Evolutionary conservation across 441 rosid species (phyloP).

Genomic region (Theobroma grandiflorum): DNA sequence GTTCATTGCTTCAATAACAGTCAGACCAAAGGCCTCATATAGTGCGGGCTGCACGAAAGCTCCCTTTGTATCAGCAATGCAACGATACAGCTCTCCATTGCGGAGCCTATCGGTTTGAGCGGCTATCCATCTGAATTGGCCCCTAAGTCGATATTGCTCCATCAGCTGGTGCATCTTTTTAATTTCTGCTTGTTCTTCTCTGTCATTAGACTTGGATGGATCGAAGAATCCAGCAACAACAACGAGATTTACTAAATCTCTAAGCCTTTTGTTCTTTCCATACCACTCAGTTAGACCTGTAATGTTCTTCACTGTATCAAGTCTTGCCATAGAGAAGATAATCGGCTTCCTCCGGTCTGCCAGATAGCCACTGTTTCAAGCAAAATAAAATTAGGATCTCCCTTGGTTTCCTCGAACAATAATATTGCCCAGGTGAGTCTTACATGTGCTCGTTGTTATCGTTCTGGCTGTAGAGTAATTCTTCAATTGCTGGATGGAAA

Average conservation of each 20-base stretch:
- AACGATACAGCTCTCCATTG: conserved; percentile 91
- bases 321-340: conserved; percentile 97
- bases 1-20: conserved; percentile 97
- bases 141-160: conserved; percentile 78
- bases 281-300: conserved; percentile 91
- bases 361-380: conserved; percentile 74
- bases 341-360: conserved; percentile 78
- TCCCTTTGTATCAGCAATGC: conserved; percentile 89
- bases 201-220: conserved; percentile 75
- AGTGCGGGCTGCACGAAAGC: conserved; percentile 94
- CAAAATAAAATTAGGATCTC: not conserved
- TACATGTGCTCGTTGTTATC: conserved; percentile 84
- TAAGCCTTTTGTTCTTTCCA: conserved; percentile 75
- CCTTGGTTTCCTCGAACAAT: not conserved
- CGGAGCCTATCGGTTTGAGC: conserved; percentile 87
- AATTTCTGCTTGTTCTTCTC: conserved; percentile 90
- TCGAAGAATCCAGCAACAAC: conserved; percentile 92
- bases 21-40: conserved; percentile 93
- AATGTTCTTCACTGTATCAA: conserved; percentile 88
- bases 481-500: conserved; percentile 78
- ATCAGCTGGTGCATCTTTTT: conserved; percentile 82
- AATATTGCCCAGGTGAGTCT: conserved; percentile 21
- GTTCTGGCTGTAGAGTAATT: conserved; percentile 64
- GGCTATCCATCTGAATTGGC: conserved; percentile 91
- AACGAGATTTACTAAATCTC: conserved; percentile 81